phyloP scores from a whole-genome alignment of 805 yeast genomes.

The Wickerhamiella slavikovae region DNA sequence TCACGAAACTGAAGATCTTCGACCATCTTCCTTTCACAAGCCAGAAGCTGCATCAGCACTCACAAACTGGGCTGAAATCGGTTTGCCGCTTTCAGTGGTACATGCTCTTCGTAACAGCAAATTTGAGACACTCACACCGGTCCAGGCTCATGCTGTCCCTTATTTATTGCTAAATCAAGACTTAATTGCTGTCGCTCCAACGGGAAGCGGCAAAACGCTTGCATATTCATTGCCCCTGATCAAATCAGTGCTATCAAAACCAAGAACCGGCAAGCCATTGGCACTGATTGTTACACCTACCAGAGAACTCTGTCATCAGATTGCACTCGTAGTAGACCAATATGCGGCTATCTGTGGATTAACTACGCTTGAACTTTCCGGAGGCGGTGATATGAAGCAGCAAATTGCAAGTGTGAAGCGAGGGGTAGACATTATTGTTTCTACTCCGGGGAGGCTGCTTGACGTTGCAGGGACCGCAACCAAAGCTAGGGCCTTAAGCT shows the following conservation, averaged over 20 bases:
- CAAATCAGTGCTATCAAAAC: conserved; percentile 62
- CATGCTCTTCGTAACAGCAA: conserved; percentile 29
- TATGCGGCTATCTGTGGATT: conserved; percentile 33
- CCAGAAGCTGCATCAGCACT: no score
- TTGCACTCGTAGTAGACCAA: conserved; percentile 39
- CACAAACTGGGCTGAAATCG: conserved; percentile 60
- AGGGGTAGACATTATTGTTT: conserved; percentile 65
- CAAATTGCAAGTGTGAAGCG: conserved; percentile 66
- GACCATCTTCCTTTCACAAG: no score
- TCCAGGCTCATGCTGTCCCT: conserved; percentile 82
- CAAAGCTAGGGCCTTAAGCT: conserved; percentile 49
- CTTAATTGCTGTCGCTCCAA: conserved; percentile 82
- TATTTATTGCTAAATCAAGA: conserved; percentile 79
- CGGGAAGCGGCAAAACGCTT: conserved; percentile 91
- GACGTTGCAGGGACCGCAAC: conserved; percentile 76
- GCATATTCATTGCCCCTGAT: conserved; percentile 71
- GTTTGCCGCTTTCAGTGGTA: conserved; percentile 42
- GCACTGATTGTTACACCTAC: conserved; percentile 79
- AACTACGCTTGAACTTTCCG: conserved; percentile 62
- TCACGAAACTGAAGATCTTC: no score
- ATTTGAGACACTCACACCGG: conserved; percentile 56
- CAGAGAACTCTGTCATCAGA: conserved; percentile 76
- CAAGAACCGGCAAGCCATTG: conserved; percentile 40
- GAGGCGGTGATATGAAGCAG: conserved; percentile 65
- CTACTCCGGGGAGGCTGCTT: conserved; percentile 89